These are phyloP conservation scores for Globisporangium takayamanum DNA, from an alignment of 352 stramenopile genomes.

Conservation along the genomic window DNA sequence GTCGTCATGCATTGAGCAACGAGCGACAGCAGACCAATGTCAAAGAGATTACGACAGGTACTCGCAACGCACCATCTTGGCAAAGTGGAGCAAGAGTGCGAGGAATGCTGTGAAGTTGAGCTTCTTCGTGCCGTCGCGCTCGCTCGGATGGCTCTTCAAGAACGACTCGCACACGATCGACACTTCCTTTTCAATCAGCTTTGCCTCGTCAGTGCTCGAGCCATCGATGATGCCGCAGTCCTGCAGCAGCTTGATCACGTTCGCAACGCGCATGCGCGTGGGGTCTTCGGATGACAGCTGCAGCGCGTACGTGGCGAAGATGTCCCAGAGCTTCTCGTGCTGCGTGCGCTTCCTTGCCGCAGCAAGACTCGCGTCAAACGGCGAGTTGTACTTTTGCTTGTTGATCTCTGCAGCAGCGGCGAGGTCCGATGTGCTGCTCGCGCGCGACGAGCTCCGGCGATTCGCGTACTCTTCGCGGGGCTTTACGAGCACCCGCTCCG, in stretches of 20 bases:
- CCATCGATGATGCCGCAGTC: conserved; percentile 67
- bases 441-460: conserved; percentile 3
- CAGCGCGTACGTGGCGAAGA: conserved; percentile 70
- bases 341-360: conserved; percentile 44
- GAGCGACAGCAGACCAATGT: not conserved
- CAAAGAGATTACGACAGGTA: not conserved
- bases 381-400: conserved; percentile 46
- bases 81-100: conserved; percentile 58
- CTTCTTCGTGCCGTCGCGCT: conserved; percentile 56
- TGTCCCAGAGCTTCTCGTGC: conserved; percentile 72
- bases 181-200: conserved; percentile 68
- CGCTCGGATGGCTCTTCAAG: conserved; percentile 46
- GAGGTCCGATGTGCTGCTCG: not conserved
- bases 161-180: conserved; percentile 71
- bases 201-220: conserved; percentile 40
- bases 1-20: not conserved
- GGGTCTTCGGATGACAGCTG: conserved; percentile 75
- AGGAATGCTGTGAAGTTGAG: conserved; percentile 69
- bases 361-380: conserved; percentile 57
- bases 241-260: conserved; percentile 69
- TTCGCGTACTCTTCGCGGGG: conserved; percentile 7
- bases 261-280: conserved; percentile 57
- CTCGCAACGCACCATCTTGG: conserved; percentile 41
- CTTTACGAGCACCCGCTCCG: conserved; percentile 5
- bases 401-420: conserved; percentile 12